Conservation (phyloP, 1,139 yeast species). For the Lodderomyces orthopsilosis region DNA sequence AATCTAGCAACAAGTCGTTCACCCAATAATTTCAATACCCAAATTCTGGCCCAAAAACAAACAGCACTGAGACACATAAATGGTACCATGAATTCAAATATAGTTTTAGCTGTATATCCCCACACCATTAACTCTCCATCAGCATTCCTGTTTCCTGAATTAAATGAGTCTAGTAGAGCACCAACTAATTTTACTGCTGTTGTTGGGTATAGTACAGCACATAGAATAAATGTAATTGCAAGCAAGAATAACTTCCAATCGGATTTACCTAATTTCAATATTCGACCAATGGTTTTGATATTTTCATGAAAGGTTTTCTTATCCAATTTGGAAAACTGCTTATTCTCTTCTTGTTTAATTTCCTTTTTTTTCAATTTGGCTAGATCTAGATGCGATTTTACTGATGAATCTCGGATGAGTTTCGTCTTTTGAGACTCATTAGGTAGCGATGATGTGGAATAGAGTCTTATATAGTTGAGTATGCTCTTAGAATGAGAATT, state of each 20-base stretch:
- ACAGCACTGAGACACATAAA: slow-evolving; percentile 44
- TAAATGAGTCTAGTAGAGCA: slow-evolving; percentile 45
- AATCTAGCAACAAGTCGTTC: slow-evolving; percentile 47
- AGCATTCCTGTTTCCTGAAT: slow-evolving; percentile 32
- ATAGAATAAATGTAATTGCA: slow-evolving; percentile 42
- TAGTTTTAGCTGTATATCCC: slow-evolving; percentile 45
- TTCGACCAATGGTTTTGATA: slow-evolving; percentile 35
- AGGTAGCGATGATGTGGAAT: background rate
- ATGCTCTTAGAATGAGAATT: background rate
- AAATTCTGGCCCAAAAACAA: slow-evolving; percentile 50
- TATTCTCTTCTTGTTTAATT: slow-evolving; percentile 33
- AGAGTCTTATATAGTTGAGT: background rate
- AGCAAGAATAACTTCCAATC: slow-evolving; percentile 38
- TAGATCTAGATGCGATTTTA: slow-evolving; percentile 30
- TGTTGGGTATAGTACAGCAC: slow-evolving; percentile 49
- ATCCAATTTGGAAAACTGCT: slow-evolving; percentile 23
- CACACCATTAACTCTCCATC: slow-evolving; percentile 44
- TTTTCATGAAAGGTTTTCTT: slow-evolving; percentile 34
- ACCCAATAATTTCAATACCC: slow-evolving; percentile 46
- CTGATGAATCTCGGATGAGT: slow-evolving; percentile 13
- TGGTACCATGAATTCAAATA: slow-evolving; percentile 45
- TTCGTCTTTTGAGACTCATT: background rate
- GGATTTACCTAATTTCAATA: slow-evolving; percentile 39
- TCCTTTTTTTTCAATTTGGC: slow-evolving; percentile 27
- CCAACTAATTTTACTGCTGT: slow-evolving; percentile 48